These are phyloP conservation scores for Ceratocystis cacaofunesta DNA, from an alignment of 2,329 filamentous ascomycete genomes.

Conservation along the genomic window DNA sequence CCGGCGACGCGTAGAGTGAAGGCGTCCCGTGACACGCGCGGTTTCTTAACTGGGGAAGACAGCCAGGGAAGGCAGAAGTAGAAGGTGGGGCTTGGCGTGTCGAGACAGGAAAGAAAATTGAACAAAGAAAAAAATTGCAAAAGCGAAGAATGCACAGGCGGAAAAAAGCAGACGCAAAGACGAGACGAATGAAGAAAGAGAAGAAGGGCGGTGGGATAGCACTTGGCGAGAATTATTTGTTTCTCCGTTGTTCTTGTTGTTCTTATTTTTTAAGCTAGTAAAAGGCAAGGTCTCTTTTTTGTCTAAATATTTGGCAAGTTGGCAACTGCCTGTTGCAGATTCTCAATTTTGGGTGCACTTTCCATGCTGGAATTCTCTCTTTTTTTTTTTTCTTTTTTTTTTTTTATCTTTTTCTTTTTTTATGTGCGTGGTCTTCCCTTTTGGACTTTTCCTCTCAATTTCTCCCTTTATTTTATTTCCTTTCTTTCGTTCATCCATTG, in stretches of 20 bases:
- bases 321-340: not conserved
- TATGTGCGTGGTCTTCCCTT: not conserved
- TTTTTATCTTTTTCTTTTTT: not conserved
- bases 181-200: no score
- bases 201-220: no score
- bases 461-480: not conserved
- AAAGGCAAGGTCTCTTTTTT: not conserved
- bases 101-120: not conserved
- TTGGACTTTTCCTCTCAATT: not conserved
- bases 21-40: not conserved
- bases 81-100: conserved; percentile 5
- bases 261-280: not conserved
- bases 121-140: not conserved
- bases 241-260: no score
- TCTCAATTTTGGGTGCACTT: not conserved
- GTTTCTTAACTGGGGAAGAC: not conserved
- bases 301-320: not conserved
- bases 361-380: not conserved
- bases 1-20: conserved; percentile 6
- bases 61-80: not conserved
- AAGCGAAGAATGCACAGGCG: not conserved
- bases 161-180: not conserved
- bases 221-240: not conserved
- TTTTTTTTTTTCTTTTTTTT: not conserved
- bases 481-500: not conserved